Conservation (phyloP, 228 moss, liverwort and hornwort genomes). For the Sphagnum magellanicum region DNA sequence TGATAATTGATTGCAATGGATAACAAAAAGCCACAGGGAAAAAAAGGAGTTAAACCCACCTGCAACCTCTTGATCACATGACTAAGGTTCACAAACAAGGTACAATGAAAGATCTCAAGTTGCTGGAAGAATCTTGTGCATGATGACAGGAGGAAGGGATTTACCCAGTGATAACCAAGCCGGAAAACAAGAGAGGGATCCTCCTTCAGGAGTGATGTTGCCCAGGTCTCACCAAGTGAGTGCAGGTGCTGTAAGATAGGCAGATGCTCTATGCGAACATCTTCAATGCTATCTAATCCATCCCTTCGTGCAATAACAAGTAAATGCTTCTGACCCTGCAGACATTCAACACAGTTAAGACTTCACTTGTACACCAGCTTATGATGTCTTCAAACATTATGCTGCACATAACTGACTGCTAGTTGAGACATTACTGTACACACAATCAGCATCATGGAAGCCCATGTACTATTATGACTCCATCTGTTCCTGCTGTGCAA, state of each 20-base stretch:
- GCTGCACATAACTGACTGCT: no score
- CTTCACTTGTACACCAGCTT: not conserved
- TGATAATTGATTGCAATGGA: no score
- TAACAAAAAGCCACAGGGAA: no score
- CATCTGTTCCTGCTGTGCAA: no score
- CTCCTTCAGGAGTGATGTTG: slow-evolving; percentile 42
- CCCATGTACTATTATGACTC: no score
- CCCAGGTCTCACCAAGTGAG: slow-evolving; percentile 67
- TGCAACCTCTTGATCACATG: not conserved
- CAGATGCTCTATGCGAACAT: slow-evolving; percentile 48
- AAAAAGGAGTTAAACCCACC: not conserved
- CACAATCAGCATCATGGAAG: no score
- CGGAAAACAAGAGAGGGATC: slow-evolving; percentile 60
- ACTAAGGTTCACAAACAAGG: no score
- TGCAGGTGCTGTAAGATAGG: slow-evolving; percentile 55
- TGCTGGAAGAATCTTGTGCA: no score
- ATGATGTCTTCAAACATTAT: no score
- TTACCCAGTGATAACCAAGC: slow-evolving; percentile 86
- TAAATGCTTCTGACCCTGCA: slow-evolving; percentile 75
- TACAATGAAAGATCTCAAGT: no score
- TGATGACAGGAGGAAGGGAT: not conserved
- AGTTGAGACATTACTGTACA: no score
- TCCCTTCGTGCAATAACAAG: slow-evolving; percentile 63
- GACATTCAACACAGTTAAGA: not conserved
- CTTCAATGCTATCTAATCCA: slow-evolving; percentile 63